These are phyloP conservation scores for Agrostemma githago DNA, from an alignment of 148 eudicot species.

Conservation along the genomic window DNA sequence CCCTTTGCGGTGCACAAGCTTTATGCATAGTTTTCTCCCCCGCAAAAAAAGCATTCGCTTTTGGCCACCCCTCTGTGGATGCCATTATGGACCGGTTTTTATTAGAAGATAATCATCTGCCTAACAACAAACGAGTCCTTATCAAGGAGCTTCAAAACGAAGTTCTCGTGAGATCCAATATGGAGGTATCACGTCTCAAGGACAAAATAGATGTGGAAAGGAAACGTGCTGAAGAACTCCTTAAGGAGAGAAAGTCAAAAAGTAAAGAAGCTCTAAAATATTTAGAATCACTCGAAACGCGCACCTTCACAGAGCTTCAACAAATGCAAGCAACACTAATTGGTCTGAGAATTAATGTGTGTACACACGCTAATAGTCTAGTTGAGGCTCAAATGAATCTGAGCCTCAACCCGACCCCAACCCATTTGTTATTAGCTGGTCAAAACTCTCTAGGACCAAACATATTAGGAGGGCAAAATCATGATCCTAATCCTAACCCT, in stretches of 20 bases:
- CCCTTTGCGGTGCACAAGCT: constrained; percentile 15
- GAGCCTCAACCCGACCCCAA: neutral
- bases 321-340: neutral
- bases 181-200: constrained; percentile 16
- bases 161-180: neutral
- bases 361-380: neutral
- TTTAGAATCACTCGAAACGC: constrained; percentile 21
- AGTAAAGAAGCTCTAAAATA: constrained; percentile 19
- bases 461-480: neutral
- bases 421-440: neutral
- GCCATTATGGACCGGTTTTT: constrained; percentile 17
- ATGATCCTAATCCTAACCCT: neutral
- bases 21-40: constrained; percentile 27
- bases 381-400: neutral
- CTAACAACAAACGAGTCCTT: neutral
- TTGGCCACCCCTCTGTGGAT: constrained; percentile 31
- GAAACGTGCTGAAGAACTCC: constrained; percentile 21
- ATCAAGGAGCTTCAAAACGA: neutral
- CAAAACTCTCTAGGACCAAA: neutral
- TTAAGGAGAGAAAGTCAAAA: constrained; percentile 17
- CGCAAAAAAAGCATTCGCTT: constrained; percentile 16
- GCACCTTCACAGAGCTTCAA: neutral
- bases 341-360: neutral
- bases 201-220: constrained; percentile 26
- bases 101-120: neutral